These are phyloP conservation scores for Conticribra weissflogii DNA, from an alignment of 108 stramenopile species.

Conservation along the genomic window DNA sequence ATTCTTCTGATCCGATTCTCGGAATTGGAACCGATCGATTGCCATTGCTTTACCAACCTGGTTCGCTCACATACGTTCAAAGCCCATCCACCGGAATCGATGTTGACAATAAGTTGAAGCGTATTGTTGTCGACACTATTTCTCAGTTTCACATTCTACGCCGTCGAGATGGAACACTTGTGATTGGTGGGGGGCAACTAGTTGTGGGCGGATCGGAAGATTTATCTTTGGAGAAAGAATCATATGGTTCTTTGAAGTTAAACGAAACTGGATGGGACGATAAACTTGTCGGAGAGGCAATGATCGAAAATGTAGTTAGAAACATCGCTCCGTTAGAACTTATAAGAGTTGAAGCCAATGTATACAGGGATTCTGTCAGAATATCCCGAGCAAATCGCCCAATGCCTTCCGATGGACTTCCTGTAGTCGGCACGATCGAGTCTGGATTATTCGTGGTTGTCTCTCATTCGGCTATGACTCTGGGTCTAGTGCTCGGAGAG, in stretches of 20 bases:
- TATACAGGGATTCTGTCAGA: constrained; percentile 8
- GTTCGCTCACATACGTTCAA: constrained; percentile 43
- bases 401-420: constrained; percentile 72
- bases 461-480: constrained; percentile 69
- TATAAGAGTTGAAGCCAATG: constrained; percentile 5
- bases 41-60: constrained; percentile 50
- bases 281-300: constrained; percentile 14
- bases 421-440: constrained; percentile 53
- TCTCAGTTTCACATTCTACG: constrained; percentile 57
- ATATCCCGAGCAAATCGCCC: constrained; percentile 59
- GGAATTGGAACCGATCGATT: constrained; percentile 34
- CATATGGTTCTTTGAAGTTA: not conserved
- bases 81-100: constrained; percentile 6
- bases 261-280: not conserved
- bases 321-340: constrained; percentile 17
- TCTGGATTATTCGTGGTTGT: constrained; percentile 56
- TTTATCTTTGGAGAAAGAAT: not conserved
- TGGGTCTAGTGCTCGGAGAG: constrained; percentile 61
- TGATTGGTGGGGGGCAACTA: constrained; percentile 60
- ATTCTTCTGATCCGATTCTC: constrained; percentile 31
- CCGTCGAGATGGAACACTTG: constrained; percentile 56
- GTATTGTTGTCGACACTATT: constrained; percentile 66
- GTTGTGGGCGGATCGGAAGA: constrained; percentile 54
- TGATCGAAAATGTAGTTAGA: constrained; percentile 26
- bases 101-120: constrained; percentile 7